Conservation (phyloP, 768 basidiomycete genomes). For the Lentinula lateritia region DNA sequence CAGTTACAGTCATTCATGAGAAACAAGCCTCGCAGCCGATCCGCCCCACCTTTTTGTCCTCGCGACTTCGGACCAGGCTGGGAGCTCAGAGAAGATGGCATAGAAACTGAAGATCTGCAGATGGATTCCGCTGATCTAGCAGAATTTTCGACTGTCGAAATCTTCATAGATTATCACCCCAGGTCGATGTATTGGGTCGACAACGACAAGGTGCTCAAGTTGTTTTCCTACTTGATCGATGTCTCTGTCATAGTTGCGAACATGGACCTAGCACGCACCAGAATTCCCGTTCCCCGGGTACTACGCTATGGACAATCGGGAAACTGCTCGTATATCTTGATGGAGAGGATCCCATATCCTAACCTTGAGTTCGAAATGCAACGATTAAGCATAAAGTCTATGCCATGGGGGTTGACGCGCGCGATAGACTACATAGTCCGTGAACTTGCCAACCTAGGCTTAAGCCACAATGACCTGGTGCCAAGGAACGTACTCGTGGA, state of each 20-base stretch:
- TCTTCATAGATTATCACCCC: background rate
- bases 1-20: no score
- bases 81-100: background rate
- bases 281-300: background rate
- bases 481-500: background rate
- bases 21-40: background rate
- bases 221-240: slow-evolving; percentile 2
- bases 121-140: background rate
- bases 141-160: background rate
- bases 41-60: background rate
- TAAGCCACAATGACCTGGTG: background rate
- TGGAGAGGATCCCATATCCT: slow-evolving; percentile 4
- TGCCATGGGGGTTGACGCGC: background rate
- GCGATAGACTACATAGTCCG: background rate
- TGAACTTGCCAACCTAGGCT: background rate
- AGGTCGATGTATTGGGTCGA: background rate
- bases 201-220: background rate
- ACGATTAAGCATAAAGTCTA: background rate
- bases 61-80: background rate
- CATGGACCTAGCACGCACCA: background rate
- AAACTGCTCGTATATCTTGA: slow-evolving; percentile 9
- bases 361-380: background rate
- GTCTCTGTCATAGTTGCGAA: slow-evolving; percentile 2
- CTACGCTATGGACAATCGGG: background rate
- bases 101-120: background rate